Evolutionary conservation across 176 grass and related monocot genomes (phyloP), one percentile per base, ranked within the genome.

Genomic region (Saccharum spontaneum): DNA sequence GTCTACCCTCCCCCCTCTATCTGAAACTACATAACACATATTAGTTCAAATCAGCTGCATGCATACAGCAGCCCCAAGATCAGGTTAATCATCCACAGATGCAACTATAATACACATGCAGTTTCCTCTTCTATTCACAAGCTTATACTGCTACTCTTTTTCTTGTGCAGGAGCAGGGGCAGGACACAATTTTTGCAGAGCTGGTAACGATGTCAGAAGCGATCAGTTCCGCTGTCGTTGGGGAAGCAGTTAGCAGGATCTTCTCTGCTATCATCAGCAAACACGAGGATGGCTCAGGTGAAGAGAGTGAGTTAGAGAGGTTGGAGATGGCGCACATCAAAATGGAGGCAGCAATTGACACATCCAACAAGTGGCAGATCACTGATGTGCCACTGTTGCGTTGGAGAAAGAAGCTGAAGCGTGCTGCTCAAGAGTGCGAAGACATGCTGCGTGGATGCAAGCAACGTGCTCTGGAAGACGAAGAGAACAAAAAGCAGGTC

Each of bases 331-430:
- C 41, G 41, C 41, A 43, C 41, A 43, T 43, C 41, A 43, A 43
- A 43, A 43, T 10, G 41, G 41, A 43, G 41, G 75, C 78, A 8
- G 78, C 79, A 6, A 9, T 81, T 34, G 17, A 81, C 28, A 52
- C 26, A 9, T 81, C 64, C 17, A 68, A 41, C 26, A 81, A 52
- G 30, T 81, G 43, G 63, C 63, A 80, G 26, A 80, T 69, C 30
- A 80, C 78, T 1, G 28, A 52, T 1, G 4, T 8, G 16, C 48
- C 78, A 0, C 33, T 81, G 11, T 44, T 81, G 4, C 6, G 44
- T 9, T 81, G 64, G 78, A 64, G 46, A 10, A 81, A 37, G 78
- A 81, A 69, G 43, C 11, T 81, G 43, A 69, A 81, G 64, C 43
- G 44, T 23, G 44, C 44, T 0, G 31, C 44, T 46, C 5, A 67